Base-by-base conservation (phyloP, 805 yeast species). In the Saturnispora hagleri region DNA sequence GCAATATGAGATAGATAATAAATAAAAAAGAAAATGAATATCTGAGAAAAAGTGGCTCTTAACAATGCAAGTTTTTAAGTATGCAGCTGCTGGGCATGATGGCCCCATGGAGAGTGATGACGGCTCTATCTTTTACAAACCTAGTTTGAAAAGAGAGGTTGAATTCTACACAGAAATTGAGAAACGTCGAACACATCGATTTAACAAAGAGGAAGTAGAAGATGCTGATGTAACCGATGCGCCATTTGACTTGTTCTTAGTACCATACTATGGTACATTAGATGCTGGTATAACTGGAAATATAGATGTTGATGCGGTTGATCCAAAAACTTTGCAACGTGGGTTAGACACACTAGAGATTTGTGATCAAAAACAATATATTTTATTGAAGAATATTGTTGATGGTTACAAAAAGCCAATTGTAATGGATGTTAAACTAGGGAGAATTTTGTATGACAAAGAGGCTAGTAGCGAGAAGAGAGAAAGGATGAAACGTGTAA, bases 1-100 rank as follows among this genome's bases (percentile, higher is more conserved):
- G 10, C 9, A 26, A 26, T 26, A 26, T 4, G 9, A 8, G 7
- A 8, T 26, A 26, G 28, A 26, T 5, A 4, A 7, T 8, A 7
- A 26, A 7, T 26, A 26, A 26, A 26, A 26, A 26, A 6, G 28
- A 26, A 26, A 26, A 26, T 7, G 7, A 6, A 26, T 26, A 31
- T 31, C 13, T 35, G 40, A 35, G 20, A 35, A n/a, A n/a, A n/a
- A 26, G 28, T 2, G 13, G 3, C 5, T 38, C 18, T 18, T 9
- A 7, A 18, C 61, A 9, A 53, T 62, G 35, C 52, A 66, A 67
- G 65, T 73, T 63, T 51, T 71, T 62, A 57, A 70, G 60, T 87
- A 86, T 61, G 85, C 82, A 67, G 98, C 93, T 3, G 98, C 97
- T 0, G 99, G 99, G 5, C 99, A 91, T 61, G 86, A 75, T 5